phyloP scores from a whole-genome alignment of 805 yeast genomes.

The Wickerhamomyces queroliae region DNA sequence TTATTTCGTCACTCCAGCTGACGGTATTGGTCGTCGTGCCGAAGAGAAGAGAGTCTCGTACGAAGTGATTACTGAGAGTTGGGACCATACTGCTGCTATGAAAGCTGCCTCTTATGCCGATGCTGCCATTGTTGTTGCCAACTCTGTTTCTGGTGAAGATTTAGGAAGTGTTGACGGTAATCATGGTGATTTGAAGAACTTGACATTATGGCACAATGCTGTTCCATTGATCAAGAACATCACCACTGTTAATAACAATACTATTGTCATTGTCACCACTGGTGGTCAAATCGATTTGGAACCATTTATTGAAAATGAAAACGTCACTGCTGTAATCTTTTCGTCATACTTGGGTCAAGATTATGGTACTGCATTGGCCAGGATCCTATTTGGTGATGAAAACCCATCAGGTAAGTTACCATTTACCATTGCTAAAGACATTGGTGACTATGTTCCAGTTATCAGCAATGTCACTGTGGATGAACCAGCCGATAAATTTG shows the following conservation, averaged over 20 bases:
- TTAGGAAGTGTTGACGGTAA: constrained; percentile 44
- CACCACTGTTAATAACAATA: constrained; percentile 41
- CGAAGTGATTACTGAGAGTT: constrained; percentile 35
- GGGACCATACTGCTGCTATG: constrained; percentile 34
- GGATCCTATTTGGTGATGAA: constrained; percentile 47
- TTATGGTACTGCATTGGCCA: constrained; percentile 49
- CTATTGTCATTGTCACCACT: constrained; percentile 47
- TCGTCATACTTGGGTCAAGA: constrained; percentile 48
- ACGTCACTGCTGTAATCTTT: constrained; percentile 48
- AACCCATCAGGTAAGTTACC: constrained; percentile 57
- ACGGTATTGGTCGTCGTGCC: constrained; percentile 42
- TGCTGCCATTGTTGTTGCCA: constrained; percentile 44
- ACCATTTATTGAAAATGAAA: constrained; percentile 44
- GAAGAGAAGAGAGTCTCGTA: constrained; percentile 33
- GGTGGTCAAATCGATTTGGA: constrained; percentile 55
- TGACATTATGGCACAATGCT: constrained; percentile 48
- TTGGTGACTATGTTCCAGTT: constrained; percentile 37
- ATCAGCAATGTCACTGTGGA: constrained; percentile 25
- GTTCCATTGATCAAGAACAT: constrained; percentile 42
- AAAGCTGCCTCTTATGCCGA: constrained; percentile 40
- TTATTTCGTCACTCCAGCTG: constrained; percentile 45
- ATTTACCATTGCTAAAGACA: constrained; percentile 49
- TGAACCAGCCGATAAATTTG: constrained; percentile 25
- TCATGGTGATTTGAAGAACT: constrained; percentile 48
- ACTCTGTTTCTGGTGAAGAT: constrained; percentile 53